Conservation (phyloP, 73 alveolate species). For the Tetrahymena malaccensis region DNA sequence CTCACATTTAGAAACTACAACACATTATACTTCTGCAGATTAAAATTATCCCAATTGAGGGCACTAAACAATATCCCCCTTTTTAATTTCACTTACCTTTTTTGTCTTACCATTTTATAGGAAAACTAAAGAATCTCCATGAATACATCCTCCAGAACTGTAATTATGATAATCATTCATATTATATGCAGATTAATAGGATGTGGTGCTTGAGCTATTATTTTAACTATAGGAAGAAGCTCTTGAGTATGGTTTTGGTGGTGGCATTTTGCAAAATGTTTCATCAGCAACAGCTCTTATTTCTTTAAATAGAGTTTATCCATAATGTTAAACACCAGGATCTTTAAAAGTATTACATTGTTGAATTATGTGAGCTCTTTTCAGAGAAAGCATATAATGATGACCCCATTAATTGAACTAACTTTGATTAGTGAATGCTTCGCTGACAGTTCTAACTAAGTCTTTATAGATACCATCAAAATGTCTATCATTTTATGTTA, state of each 20-base stretch:
- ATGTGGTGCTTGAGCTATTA: neutral
- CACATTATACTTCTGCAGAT: neutral
- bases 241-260: neutral
- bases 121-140: neutral
- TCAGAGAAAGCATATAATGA: neutral
- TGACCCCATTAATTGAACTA: neutral
- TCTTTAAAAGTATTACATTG: neutral
- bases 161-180: neutral
- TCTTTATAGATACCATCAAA: neutral
- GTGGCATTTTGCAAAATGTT: neutral
- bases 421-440: neutral
- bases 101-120: neutral
- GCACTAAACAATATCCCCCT: neutral
- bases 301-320: neutral
- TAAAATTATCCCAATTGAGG: neutral
- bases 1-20: neutral
- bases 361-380: neutral
- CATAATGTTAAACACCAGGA: constrained; percentile 4
- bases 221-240: neutral
- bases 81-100: neutral
- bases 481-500: neutral
- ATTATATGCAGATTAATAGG: neutral
- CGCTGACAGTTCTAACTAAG: neutral
- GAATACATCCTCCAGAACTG: neutral
- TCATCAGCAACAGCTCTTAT: constrained; percentile 4